Conservation (phyloP, 2,329 filamentous ascomycete species). For the Microdochium paspali region DNA sequence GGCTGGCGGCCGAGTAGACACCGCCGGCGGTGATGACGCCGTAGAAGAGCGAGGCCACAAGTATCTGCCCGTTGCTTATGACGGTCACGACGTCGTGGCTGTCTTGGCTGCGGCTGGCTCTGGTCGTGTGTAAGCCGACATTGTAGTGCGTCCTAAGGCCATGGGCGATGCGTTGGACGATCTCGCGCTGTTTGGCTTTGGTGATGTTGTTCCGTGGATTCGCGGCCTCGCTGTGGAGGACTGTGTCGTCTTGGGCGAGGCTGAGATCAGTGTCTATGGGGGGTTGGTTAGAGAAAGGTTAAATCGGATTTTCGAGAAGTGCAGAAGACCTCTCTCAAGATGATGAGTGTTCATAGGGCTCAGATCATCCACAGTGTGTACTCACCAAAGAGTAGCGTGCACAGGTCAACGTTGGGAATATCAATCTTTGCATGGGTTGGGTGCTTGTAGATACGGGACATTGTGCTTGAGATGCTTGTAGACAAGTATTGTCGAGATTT, state of each 20-base stretch:
- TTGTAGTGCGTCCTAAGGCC: conserved; percentile 38
- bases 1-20: conserved; percentile 45
- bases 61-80: conserved; percentile 45
- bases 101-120: conserved; percentile 29
- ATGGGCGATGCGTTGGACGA: conserved; percentile 34
- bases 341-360: no score
- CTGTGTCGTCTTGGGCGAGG: conserved; percentile 24
- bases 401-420: conserved; percentile 3
- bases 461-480: not conserved
- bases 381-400: conserved; percentile 3
- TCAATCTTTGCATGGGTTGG: not conserved
- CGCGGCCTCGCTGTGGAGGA: conserved; percentile 36
- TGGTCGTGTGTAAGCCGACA: no score
- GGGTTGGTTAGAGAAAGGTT: conserved; percentile 9
- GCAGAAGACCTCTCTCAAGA: no score
- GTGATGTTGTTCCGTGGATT: conserved; percentile 31
- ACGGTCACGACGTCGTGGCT: conserved; percentile 46
- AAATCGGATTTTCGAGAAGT: no score
- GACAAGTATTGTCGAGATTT: no score
- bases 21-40: conserved; percentile 49
- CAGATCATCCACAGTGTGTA: no score
- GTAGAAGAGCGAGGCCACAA: conserved; percentile 43
- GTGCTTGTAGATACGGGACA: conserved; percentile 9
- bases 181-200: conserved; percentile 27
- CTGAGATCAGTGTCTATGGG: conserved; percentile 7